Base-by-base conservation (phyloP, 306 rosid species). In the Pterocarpus macrocarpus region DNA sequence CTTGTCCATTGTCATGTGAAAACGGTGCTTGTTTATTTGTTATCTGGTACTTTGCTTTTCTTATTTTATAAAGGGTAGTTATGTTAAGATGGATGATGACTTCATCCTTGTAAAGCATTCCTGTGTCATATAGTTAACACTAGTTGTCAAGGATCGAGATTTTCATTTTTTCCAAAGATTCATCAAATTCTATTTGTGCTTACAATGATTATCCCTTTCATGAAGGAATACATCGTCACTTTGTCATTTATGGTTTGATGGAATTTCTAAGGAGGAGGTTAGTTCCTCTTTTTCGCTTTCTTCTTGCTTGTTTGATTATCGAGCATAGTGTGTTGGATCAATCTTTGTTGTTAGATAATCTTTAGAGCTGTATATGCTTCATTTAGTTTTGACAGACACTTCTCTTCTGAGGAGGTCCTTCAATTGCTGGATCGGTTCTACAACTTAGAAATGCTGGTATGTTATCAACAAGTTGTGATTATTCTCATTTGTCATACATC, bases 361-460 rank as follows among this genome's bases (percentile, higher is more conserved):
- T 55, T 64, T 33, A 66, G 64, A 75, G 56, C 41, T 53, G 61
- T 64, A 8, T 82, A 76, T 72, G 73, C 69, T 69, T 61, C 59
- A 73, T 22, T 75, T 90, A 95, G 98, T 82, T 95, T 95, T 79
- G 97, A 85, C 80, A 80, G 97, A 64, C 84, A 83, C 64, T 96
- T 96, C 87, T 87, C 99, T 65, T 78, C 99, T 0, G 99, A 93
- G 28, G 99, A 96, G 88, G 94, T 93, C 76, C 91, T 96, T 16
- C 97, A 93, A 80, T 80, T 96, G 92, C 82, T 96, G 80, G 97
- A 93, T 88, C 96, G 97, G 10, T 93, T 96, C 93, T 96, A 93
- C 90, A 93, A 93, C 88, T 17, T 96, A 81, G 98, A 96, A 80
- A 88, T 92, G 94, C 90, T 96, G 98, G 99, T 96, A 90, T 63